Conservation (phyloP, 139 green algal genomes). For the Dunaliella primolecta region DNA sequence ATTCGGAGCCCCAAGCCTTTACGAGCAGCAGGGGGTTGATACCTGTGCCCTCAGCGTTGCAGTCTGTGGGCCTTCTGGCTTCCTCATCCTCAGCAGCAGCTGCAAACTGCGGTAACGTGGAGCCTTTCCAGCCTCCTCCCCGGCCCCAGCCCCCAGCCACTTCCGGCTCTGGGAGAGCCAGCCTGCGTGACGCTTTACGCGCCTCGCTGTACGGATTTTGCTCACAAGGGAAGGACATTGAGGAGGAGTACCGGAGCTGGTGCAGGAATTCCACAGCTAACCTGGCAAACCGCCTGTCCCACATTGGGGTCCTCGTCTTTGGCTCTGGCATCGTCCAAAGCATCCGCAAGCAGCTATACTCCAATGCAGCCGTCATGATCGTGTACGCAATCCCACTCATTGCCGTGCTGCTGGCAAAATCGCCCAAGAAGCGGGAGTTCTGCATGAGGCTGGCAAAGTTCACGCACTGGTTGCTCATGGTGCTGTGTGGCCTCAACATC, state of each 20-base stretch:
- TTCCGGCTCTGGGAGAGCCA: too few species aligned
- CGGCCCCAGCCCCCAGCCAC: too few species aligned
- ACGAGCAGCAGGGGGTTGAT: too few species aligned
- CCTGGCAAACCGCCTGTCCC: not conserved
- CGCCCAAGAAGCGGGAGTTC: not conserved
- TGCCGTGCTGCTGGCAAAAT: not conserved
- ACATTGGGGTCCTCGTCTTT: not conserved
- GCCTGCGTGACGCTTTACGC: too few species aligned
- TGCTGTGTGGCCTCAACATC: not conserved
- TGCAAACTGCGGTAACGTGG: too few species aligned
- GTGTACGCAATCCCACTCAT: not conserved
- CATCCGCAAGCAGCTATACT: not conserved
- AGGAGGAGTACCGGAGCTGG: not conserved
- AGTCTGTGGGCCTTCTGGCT: too few species aligned
- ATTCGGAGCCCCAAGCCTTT: too few species aligned
- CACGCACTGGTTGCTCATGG: not conserved
- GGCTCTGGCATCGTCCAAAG: not conserved
- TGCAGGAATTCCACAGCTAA: not conserved
- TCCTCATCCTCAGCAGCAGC: too few species aligned
- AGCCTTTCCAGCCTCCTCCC: too few species aligned
- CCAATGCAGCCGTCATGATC: not conserved
- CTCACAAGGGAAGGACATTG: too few species aligned
- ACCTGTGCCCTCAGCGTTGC: too few species aligned
- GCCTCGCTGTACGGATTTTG: too few species aligned
- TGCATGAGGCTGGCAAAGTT: not conserved